These are phyloP conservation scores for Termitomyces sp. DNA, from an alignment of 768 basidiomycete genomes.

Conservation along the genomic window DNA sequence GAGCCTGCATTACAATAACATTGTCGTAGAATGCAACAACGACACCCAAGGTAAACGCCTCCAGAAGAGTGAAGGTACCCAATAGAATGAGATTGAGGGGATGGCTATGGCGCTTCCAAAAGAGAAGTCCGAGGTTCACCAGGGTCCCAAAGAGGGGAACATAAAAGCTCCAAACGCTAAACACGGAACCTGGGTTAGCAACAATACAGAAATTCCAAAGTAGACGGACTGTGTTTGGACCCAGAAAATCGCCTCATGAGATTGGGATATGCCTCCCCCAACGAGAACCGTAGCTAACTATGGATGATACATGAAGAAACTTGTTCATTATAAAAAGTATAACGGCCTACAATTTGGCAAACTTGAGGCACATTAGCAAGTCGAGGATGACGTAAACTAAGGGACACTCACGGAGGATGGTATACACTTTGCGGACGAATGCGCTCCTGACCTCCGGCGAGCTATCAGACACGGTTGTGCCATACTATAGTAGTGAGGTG, in stretches of 20 bases:
- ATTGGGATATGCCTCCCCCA: constrained; percentile 65
- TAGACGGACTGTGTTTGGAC: constrained; percentile 60
- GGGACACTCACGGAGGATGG: constrained; percentile 74
- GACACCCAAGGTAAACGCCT: constrained; percentile 87
- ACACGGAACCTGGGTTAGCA: not conserved
- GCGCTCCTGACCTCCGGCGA: constrained; percentile 73
- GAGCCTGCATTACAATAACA: constrained; percentile 75
- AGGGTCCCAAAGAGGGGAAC: constrained; percentile 76
- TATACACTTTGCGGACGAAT: constrained; percentile 90
- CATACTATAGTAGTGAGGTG: constrained; percentile 49
- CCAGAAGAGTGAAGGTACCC: constrained; percentile 84
- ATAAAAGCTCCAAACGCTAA: constrained; percentile 78
- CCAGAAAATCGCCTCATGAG: constrained; percentile 57
- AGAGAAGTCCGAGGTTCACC: constrained; percentile 73
- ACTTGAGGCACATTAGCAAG: constrained; percentile 33
- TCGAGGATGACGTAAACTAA: not conserved
- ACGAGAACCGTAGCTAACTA: constrained; percentile 76
- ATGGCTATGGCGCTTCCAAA: constrained; percentile 90
- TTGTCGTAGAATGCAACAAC: constrained; percentile 74
- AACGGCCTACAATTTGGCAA: constrained; percentile 63
- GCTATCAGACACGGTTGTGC: constrained; percentile 74
- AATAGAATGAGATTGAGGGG: constrained; percentile 86
- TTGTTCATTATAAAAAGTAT: not conserved
- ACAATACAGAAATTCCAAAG: not conserved
- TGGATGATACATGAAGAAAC: not conserved